phyloP scores from a whole-genome alignment of 768 basidiomycete species.

The Lentinula lateritia region DNA sequence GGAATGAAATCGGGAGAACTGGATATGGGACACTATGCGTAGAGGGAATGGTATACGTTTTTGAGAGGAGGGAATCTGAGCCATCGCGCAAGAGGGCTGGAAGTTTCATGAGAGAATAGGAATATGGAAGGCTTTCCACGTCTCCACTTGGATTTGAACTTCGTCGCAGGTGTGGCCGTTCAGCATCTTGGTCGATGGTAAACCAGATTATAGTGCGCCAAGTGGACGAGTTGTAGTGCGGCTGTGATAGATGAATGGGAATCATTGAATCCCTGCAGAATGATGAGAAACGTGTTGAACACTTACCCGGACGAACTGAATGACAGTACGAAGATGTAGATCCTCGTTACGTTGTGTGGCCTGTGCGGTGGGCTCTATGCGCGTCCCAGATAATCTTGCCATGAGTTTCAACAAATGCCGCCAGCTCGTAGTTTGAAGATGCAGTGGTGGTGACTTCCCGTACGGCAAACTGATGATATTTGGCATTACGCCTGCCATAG shows the following conservation, averaged over 20 bases:
- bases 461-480: conserved; percentile 72
- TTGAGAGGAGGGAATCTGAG: conserved; percentile 57
- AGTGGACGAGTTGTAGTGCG: conserved; percentile 49
- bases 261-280: too few species aligned
- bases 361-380: conserved; percentile 66
- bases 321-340: conserved; percentile 61
- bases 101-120: conserved; percentile 55
- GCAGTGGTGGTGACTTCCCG: conserved; percentile 60
- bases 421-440: conserved; percentile 74
- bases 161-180: conserved; percentile 36
- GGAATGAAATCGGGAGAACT: conserved; percentile 68
- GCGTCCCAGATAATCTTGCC: conserved; percentile 65
- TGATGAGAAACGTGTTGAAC: not conserved
- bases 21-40: conserved; percentile 58
- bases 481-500: conserved; percentile 55
- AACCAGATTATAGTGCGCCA: conserved; percentile 80
- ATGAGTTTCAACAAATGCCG: conserved; percentile 67
- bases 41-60: conserved; percentile 66
- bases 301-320: conserved; percentile 75
- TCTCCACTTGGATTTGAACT: conserved; percentile 43
- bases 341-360: conserved; percentile 50
- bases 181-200: conserved; percentile 62
- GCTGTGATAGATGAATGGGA: conserved; percentile 26
- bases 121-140: conserved; percentile 65
- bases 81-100: conserved; percentile 62